phyloP scores from a whole-genome alignment of 1,284 basidiomycete species.

The Ceratobasidium sp. region DNA sequence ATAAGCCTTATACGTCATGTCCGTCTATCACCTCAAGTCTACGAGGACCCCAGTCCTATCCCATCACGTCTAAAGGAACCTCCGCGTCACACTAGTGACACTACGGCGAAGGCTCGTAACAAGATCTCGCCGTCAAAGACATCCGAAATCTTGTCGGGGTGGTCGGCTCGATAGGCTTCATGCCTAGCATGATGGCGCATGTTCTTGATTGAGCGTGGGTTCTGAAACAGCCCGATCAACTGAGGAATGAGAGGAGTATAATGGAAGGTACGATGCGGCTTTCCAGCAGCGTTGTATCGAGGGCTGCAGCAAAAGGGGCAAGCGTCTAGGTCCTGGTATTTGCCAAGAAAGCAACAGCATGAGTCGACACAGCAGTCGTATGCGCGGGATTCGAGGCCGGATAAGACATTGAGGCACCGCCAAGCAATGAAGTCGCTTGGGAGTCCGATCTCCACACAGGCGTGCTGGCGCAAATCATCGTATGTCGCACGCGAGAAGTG shows the following conservation, averaged over 20 bases:
- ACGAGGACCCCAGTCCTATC: too few relatives aligned
- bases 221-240: conserved; percentile 31
- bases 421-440: conserved; percentile 14
- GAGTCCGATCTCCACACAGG: background rate
- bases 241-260: conserved; percentile 47
- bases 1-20: too few relatives aligned
- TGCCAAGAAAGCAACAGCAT: conserved; percentile 46
- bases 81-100: too few relatives aligned
- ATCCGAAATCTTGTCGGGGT: background rate
- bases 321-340: conserved; percentile 17
- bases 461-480: background rate
- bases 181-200: background rate
- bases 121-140: too few relatives aligned
- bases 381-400: background rate
- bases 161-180: background rate
- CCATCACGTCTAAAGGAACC: too few relatives aligned
- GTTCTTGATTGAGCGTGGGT: background rate
- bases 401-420: conserved; percentile 6
- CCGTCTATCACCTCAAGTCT: too few relatives aligned
- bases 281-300: conserved; percentile 32
- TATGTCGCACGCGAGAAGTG: conserved; percentile 2
- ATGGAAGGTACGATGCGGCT: conserved; percentile 19
- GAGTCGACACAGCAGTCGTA: conserved; percentile 48
- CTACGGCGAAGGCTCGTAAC: too few relatives aligned
- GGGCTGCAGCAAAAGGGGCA: too few relatives aligned